These are phyloP conservation scores for Allantophomopsis cytisporea DNA, from an alignment of 2,329 filamentous ascomycete genomes.

Conservation along the genomic window DNA sequence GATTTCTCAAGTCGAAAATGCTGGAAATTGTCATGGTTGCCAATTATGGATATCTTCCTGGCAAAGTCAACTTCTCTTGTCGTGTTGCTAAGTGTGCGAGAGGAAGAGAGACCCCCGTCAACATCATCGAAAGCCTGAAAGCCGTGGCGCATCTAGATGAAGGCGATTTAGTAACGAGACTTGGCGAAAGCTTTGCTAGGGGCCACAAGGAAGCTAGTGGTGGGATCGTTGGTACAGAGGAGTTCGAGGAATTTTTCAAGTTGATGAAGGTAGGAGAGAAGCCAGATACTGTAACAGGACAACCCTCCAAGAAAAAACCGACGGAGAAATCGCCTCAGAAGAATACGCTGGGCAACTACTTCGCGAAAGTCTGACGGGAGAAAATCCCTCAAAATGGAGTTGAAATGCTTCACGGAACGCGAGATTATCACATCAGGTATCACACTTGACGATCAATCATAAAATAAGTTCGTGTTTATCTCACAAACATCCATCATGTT, in stretches of 20 bases:
- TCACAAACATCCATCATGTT: too few relatives aligned
- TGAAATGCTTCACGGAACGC: too few relatives aligned
- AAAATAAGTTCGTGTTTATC: too few relatives aligned
- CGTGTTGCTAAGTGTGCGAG: slow-evolving; percentile 43
- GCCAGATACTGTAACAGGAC: slow-evolving; percentile 18
- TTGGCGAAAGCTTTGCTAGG: slow-evolving; percentile 50
- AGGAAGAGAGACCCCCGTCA: slow-evolving; percentile 37
- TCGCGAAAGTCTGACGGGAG: slow-evolving; percentile 21
- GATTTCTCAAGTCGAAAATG: slow-evolving; percentile 40
- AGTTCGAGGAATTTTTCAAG: slow-evolving; percentile 52
- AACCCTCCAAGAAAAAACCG: slow-evolving; percentile 20
- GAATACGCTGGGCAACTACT: slow-evolving; percentile 42
- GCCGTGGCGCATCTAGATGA: slow-evolving; percentile 30
- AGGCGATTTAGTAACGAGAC: slow-evolving; percentile 25
- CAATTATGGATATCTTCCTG: slow-evolving; percentile 50
- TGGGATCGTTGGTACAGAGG: slow-evolving; percentile 42
- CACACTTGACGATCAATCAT: too few relatives aligned
- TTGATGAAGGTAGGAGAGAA: slow-evolving; percentile 46
- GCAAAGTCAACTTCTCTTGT: slow-evolving; percentile 54
- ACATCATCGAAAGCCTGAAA: slow-evolving; percentile 46
- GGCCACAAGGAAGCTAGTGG: slow-evolving; percentile 57
- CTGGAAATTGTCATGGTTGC: slow-evolving; percentile 53
- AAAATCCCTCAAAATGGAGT: too few relatives aligned
- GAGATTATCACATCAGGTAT: too few relatives aligned
- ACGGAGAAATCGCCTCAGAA: slow-evolving; percentile 26